A percentile compares a stretch with the other conserved stretches of the same genome.
Conservation (phyloP, 495 filamentous ascomycete genomes). For the Pyrenopolyporus hunteri region DNA sequence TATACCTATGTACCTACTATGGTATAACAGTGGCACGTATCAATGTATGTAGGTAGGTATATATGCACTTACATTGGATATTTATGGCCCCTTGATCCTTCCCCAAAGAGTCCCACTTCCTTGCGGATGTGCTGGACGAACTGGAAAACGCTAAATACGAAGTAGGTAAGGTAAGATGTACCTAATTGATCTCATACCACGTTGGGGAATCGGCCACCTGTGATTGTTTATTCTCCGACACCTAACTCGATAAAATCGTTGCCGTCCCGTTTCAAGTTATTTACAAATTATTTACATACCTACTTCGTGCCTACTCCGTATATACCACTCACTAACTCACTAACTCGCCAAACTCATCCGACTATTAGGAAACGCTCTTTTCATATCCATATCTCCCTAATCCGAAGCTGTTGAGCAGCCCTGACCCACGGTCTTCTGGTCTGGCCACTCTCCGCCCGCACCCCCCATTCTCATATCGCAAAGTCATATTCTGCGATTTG, state of each 20-base stretch:
- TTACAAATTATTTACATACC: constrained; percentile 17
- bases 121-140: constrained; percentile 2
- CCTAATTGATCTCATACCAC: constrained; percentile 26
- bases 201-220: constrained; percentile 25
- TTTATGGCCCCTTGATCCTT: constrained; percentile 25
- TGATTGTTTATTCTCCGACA: constrained; percentile 30
- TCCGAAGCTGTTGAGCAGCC: constrained; percentile 37
- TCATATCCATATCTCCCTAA: constrained; percentile 18
- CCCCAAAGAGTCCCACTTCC: constrained; percentile 33
- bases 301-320: neutral
- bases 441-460: constrained; percentile 12
- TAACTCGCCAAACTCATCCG: neutral
- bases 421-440: constrained; percentile 12
- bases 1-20: neutral
- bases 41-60: too few species aligned
- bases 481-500: constrained; percentile 12
- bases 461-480: constrained; percentile 8
- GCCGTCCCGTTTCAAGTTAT: constrained; percentile 22
- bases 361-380: constrained; percentile 7
- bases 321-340: neutral
- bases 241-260: constrained; percentile 25
- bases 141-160: constrained; percentile 15
- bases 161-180: constrained; percentile 24
- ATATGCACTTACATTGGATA: constrained; percentile 1
- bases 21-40: too few species aligned